These are phyloP conservation scores for Colletotrichum viniferum DNA, from an alignment of 2,329 filamentous ascomycete species.

Conservation along the genomic window DNA sequence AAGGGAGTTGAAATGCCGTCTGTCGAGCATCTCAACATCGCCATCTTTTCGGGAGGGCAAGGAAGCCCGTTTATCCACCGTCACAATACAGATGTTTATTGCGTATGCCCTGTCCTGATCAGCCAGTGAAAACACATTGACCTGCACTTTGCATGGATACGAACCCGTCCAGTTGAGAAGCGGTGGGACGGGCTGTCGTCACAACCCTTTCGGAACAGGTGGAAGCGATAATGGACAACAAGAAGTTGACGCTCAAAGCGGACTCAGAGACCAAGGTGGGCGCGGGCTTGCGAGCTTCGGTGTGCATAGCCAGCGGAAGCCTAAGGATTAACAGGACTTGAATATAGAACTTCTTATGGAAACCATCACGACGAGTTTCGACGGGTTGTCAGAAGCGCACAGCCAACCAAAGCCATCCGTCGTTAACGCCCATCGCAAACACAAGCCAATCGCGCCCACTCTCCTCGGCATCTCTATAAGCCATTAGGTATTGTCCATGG, in stretches of 20 bases:
- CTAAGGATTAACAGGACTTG: background rate
- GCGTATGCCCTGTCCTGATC: background rate
- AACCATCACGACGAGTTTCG: background rate
- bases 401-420: background rate
- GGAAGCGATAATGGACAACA: background rate
- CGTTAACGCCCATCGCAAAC: background rate
- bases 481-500: background rate
- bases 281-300: background rate
- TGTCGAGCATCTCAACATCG: background rate
- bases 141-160: background rate
- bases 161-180: background rate
- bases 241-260: background rate
- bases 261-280: background rate
- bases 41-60: background rate
- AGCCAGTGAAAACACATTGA: background rate
- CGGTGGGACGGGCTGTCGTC: background rate
- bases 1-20: background rate
- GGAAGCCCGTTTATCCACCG: background rate
- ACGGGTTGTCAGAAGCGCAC: background rate
- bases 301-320: background rate
- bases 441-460: background rate
- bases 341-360: background rate
- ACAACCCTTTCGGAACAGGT: background rate
- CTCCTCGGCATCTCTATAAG: background rate
- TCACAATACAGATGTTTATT: background rate